These are phyloP conservation scores for Sclerotinia spermophila DNA, from an alignment of 2,329 filamentous ascomycete genomes.

Conservation along the genomic window DNA sequence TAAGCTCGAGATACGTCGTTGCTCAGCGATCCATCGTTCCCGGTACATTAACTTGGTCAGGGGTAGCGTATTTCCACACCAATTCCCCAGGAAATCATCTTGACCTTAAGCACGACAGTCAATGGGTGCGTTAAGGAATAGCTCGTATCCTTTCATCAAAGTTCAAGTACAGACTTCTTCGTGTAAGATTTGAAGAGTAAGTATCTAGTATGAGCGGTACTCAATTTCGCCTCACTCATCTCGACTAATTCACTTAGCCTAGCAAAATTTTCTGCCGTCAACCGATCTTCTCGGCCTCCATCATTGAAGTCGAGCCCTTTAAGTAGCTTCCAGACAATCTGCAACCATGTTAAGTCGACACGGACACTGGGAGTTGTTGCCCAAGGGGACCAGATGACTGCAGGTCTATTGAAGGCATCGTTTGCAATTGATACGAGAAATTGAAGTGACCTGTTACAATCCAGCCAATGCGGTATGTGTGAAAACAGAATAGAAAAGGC, in stretches of 20 bases:
- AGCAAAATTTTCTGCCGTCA: conserved; percentile 26
- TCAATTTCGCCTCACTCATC: conserved; percentile 25
- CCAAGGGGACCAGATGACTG: conserved; percentile 13
- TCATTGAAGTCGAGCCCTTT: conserved; percentile 1
- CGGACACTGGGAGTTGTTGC: conserved; percentile 20
- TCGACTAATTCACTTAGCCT: conserved; percentile 25
- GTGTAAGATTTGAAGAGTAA: conserved; percentile 24
- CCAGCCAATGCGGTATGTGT: conserved; percentile 25
- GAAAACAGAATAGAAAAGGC: conserved; percentile 22
- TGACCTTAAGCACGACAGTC: background rate
- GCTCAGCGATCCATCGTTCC: background rate
- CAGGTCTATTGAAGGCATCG: background rate
- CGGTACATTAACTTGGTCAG: background rate
- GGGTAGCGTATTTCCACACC: background rate
- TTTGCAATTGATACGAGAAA: conserved; percentile 9
- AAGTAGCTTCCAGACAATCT: conserved; percentile 25
- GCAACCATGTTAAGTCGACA: conserved; percentile 21
- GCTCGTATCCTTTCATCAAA: background rate
- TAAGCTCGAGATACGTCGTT: background rate
- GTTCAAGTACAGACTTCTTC: background rate
- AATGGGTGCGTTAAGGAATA: background rate
- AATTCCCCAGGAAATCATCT: background rate
- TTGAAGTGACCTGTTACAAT: conserved; percentile 4
- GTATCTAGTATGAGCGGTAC: conserved; percentile 29
- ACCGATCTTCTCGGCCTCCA: background rate